These are phyloP conservation scores for Globisporangium cylindrosporum DNA, from an alignment of 352 stramenopile species.

Conservation along the genomic window DNA sequence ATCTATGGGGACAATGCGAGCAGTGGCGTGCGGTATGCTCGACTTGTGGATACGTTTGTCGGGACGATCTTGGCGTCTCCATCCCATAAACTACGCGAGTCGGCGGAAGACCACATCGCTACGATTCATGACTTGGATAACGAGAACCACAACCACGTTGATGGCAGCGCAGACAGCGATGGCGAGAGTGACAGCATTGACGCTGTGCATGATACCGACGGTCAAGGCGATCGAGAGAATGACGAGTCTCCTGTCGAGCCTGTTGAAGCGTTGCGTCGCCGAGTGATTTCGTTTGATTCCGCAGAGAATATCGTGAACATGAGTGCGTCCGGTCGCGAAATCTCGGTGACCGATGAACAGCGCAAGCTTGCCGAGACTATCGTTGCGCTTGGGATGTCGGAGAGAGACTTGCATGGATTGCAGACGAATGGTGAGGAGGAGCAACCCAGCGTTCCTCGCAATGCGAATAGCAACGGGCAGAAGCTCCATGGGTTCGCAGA, in stretches of 20 bases:
- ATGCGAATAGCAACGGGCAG: conserved; percentile 9
- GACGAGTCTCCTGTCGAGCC: conserved; percentile 38
- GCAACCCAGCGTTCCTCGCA: neutral
- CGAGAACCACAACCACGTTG: conserved; percentile 19
- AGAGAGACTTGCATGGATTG: conserved; percentile 38
- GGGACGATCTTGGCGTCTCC: conserved; percentile 41
- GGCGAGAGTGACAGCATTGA: conserved; percentile 25
- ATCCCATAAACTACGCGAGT: conserved; percentile 10
- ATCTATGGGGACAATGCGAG: conserved; percentile 37
- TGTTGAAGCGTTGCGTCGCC: conserved; percentile 53
- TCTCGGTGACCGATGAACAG: conserved; percentile 49
- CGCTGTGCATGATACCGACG: conserved; percentile 17
- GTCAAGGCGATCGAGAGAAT: conserved; percentile 20
- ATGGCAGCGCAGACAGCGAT: conserved; percentile 18
- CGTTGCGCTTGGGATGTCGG: conserved; percentile 59
- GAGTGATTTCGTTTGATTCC: conserved; percentile 77
- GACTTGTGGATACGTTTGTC: conserved; percentile 60
- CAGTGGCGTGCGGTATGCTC: conserved; percentile 36
- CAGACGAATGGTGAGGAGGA: conserved; percentile 23
- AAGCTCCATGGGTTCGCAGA: conserved; percentile 12
- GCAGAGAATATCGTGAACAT: conserved; percentile 73
- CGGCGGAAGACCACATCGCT: conserved; percentile 10
- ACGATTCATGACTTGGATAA: conserved; percentile 19
- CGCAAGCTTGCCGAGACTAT: conserved; percentile 73
- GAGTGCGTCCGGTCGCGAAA: conserved; percentile 31